Evolutionary conservation across 2,329 filamentous ascomycete genomes (phyloP).

Genomic region (Ophiostoma sp.): DNA sequence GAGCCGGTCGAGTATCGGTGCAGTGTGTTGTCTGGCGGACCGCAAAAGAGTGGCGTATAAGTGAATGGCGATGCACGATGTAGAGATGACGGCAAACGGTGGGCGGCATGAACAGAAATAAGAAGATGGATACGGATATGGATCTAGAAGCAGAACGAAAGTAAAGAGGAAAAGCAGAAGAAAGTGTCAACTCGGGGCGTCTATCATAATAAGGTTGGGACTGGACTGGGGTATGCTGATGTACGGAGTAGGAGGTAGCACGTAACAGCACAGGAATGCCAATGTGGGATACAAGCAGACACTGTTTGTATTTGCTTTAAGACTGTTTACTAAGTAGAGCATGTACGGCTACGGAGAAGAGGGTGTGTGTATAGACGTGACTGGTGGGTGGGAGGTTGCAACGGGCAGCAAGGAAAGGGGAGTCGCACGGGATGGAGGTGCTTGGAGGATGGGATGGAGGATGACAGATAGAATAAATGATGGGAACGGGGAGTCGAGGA

Average conservation of each 20-base stretch:
- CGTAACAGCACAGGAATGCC: conserved; percentile 1
- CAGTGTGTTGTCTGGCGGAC: too few species aligned
- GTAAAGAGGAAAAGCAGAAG: not conserved
- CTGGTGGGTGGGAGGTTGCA: not conserved
- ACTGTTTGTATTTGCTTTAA: not conserved
- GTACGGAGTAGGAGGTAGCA: not conserved
- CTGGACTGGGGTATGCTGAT: not conserved
- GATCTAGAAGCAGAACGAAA: not conserved
- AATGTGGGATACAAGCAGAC: not conserved
- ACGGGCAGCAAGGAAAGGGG: not conserved
- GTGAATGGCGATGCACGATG: not conserved
- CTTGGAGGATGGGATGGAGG: not conserved
- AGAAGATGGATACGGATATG: not conserved
- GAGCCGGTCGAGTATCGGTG: not conserved
- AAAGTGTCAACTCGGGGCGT: not conserved
- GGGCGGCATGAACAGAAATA: too few species aligned
- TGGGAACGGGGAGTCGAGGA: not conserved
- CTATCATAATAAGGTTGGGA: not conserved
- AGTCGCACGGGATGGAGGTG: not conserved
- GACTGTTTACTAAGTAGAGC: not conserved
- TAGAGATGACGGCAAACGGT: not conserved
- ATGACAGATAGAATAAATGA: not conserved
- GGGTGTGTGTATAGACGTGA: not conserved
- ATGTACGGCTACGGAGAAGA: not conserved
- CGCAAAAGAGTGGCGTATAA: not conserved